Base-by-base conservation (phyloP, 2,329 filamentous ascomycete genomes). In the Pestalotiopsis sp. region DNA sequence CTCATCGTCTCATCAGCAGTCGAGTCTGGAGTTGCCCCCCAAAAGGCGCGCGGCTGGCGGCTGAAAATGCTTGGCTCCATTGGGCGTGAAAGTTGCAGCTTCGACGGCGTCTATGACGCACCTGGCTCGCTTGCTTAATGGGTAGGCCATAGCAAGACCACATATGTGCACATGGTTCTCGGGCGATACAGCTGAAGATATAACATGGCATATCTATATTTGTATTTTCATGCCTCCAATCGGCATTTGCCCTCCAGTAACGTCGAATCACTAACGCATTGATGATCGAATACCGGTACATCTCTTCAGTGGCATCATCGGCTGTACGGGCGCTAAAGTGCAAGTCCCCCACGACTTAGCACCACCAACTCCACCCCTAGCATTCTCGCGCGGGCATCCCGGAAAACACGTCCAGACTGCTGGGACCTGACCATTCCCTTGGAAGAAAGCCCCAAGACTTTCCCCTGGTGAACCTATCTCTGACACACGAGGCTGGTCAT, bases 311-410 rank as follows among this genome's bases (percentile, higher is more conserved):
- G 39, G 27, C 61, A 64, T 52, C 27, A 31, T 62, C 59, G 59
- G 59, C 27, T 62, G 5, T 27, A 36, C 63, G 63, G 63, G 39
- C 63, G 63, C 63, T 66, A 66, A 45, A 52, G 45, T n/a, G 45
- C 45, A 66, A 38, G 14, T 23, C 25, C 17, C 36, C 61, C 38
- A 52, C 61, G 38, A 45, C 20, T n/a, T 36, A 11, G 20, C 36
- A 23, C 14, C 60, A 41, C 31, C 1, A 20, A 31, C 25, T 65
- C 62, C 62, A 65, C 62, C 20, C 62, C 45, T 27, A 66, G 31
- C 31, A 36, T 36, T 36, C 31, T 36, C 45, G 36, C 23, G 45
- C 63, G 63, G 49, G 27, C 63, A 64, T 64, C 61, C 61, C 61
- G 61, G 61, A 20, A 62, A 62, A 17, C 38, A 49, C 61, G 20